A percentile compares a stretch with the other conserved stretches of the same genome.
Evolutionary conservation across 257 asterid genomes (phyloP).

Genomic region (Nicotiana tabacum): DNA sequence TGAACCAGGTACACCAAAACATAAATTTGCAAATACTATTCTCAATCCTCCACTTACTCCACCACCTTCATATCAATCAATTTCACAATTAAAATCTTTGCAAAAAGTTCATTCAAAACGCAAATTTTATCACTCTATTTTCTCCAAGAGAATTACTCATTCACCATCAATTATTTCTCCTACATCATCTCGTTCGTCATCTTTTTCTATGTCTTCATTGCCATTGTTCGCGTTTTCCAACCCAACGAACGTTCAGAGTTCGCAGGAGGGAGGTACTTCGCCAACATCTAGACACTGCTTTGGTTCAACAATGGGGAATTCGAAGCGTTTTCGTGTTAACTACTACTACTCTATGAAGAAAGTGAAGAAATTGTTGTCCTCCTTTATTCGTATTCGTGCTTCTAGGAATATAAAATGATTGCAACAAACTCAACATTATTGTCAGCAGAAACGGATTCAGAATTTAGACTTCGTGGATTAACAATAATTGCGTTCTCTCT

Average conservation of each 20-base stretch:
- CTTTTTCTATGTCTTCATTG: conserved; percentile 34
- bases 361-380: conserved; percentile 37
- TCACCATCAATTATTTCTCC: conserved; percentile 10
- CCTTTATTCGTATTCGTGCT: conserved; percentile 20
- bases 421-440: background rate
- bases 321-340: conserved; percentile 18
- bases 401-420: background rate
- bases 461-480: background rate
- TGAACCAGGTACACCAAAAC: conserved; percentile 76
- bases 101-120: conserved; percentile 22
- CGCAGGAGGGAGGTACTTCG: conserved; percentile 12
- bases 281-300: conserved; percentile 32
- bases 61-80: conserved; percentile 50
- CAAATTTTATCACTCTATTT: conserved; percentile 26
- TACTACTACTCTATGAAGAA: conserved; percentile 27
- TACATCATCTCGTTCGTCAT: conserved; percentile 23
- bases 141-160: conserved; percentile 7
- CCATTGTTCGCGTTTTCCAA: conserved; percentile 15
- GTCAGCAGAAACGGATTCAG: background rate
- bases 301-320: conserved; percentile 12
- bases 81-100: conserved; percentile 5
- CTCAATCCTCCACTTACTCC: conserved; percentile 58
- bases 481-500: background rate
- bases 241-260: conserved; percentile 1
- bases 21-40: conserved; percentile 22